These are phyloP conservation scores for Alternaria arbusti DNA, from an alignment of 2,329 filamentous ascomycete genomes.

Conservation along the genomic window DNA sequence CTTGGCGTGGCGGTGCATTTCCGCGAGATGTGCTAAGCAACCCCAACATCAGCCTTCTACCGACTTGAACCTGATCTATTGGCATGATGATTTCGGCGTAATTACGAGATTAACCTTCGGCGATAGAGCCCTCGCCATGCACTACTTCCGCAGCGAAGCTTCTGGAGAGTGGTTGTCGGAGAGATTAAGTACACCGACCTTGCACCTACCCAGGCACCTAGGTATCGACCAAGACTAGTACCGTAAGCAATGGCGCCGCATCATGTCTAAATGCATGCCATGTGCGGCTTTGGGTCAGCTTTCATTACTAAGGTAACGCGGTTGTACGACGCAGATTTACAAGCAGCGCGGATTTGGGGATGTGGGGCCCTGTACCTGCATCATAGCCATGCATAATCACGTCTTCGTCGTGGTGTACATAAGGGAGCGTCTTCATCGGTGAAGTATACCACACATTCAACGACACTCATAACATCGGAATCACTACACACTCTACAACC, in stretches of 20 bases:
- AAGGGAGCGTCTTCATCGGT: neutral
- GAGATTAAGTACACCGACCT: neutral
- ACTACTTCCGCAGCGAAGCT: neutral
- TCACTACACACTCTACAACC: neutral
- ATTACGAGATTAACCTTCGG: neutral
- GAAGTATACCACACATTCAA: neutral
- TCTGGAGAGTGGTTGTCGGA: neutral
- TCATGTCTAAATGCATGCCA: neutral
- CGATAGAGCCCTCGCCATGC: neutral
- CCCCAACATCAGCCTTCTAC: neutral
- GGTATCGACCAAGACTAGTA: neutral
- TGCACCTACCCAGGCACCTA: neutral
- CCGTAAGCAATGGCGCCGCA: neutral
- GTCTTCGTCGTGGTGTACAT: slow-evolving; percentile 17
- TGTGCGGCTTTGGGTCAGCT: neutral
- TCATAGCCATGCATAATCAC: slow-evolving; percentile 10
- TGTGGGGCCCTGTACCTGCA: slow-evolving; percentile 12
- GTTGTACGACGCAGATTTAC: neutral
- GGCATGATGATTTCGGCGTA: neutral
- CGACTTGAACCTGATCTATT: neutral
- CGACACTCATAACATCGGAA: neutral
- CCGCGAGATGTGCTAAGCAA: slow-evolving; percentile 10
- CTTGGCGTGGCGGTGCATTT: slow-evolving; percentile 1
- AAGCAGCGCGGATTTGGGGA: slow-evolving; percentile 3
- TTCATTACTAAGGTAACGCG: slow-evolving; percentile 2